Base-by-base conservation (phyloP, 345 rosid species). In the Arabis hirsuta region DNA sequence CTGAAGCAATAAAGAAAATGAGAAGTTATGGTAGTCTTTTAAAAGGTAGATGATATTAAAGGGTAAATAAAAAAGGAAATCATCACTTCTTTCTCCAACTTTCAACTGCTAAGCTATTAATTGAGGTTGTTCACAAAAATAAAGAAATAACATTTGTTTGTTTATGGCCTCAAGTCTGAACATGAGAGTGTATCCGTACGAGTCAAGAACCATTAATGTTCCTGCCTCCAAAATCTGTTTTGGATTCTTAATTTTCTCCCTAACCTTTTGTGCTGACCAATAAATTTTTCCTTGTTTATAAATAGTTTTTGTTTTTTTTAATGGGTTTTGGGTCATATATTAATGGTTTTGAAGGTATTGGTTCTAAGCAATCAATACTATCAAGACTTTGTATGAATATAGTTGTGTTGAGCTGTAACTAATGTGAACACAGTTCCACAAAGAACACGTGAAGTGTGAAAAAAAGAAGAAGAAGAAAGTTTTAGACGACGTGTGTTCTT, bases 101-200 rank as follows among this genome's bases (percentile, higher is more conserved):
- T 57, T 82, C 93, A 91, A 85, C 94, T 74, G 86, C 69, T 84
- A 2, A 38, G 46, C 65, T 50, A 70, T 76, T 76, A 71, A 76
- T 57, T 76, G 80, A 71, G 51, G 72, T 77, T 76, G 80, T 74
- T 56, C 16, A 29, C 32, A 5, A 39, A 7, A 10, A 11, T 41
- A 69, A 34, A 20, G 7, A 2, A 43, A 36, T 4, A 7, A 6
- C 43, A 61, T 12, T 68, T 19, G 36, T 50, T 26, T 64, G 36
- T 50, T 26, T 64, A 65, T 70, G 62, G 72, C 71, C 42, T 76
- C 68, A 76, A 76, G 72, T 76, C 42, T 76, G 72, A 76, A 76
- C 80, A 65, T 64, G 44, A 76, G 55, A 65, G 48, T 9, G 48
- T 6, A 58, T 64, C 27, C 63, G 80, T 76, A 71, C 76, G 56